Base-by-base conservation (phyloP, 73 alveolate genomes). In the Tetrahymena elliotti region DNA sequence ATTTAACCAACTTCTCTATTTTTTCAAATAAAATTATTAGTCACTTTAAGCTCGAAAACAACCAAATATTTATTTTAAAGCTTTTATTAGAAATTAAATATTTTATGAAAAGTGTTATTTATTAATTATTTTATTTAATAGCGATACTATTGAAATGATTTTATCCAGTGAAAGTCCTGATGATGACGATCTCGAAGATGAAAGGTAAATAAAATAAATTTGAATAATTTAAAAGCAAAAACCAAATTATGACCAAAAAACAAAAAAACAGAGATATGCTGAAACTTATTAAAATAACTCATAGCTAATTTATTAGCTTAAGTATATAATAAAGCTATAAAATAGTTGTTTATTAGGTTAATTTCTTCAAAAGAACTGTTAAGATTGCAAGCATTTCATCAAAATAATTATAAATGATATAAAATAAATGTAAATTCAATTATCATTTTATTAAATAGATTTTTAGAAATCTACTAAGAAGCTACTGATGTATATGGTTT, bases 401-500 rank as follows among this genome's bases (percentile, higher is more conserved):
- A 27, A 31, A n/a, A 68, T 6, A 16, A 68, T 68, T 68, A 2
- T 10, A 68, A 27, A 68, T 18, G 33, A 27, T 27, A 68, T 68
- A 40, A 40, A 40, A 40, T 40, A 10, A 15, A 40, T 10, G 20
- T 68, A 18, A n/a, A n/a, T 68, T n/a, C 38, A 68, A 68, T 68
- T 54, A 3, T 68, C 34, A 22, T 2, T 68, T 68, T 31, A 22
- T 27, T 22, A 68, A 68, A 27, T 68, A 68, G 88, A 36, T 96
- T 97, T 95, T 31, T 97, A 93, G 99, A 97, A 84, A 94, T 98
- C 33, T 98, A 98, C 83, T 97, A 98, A 93, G 98, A 97, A 83
- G 99, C 99, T 13, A 97, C 98, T 38, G 99, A 99, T 93, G 93
- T 99, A 88, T 99, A 98, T 96, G 99, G 99, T 13, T 96, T 98